Conservation (phyloP, 768 basidiomycete genomes). For the Clitopilus hobsonii region DNA sequence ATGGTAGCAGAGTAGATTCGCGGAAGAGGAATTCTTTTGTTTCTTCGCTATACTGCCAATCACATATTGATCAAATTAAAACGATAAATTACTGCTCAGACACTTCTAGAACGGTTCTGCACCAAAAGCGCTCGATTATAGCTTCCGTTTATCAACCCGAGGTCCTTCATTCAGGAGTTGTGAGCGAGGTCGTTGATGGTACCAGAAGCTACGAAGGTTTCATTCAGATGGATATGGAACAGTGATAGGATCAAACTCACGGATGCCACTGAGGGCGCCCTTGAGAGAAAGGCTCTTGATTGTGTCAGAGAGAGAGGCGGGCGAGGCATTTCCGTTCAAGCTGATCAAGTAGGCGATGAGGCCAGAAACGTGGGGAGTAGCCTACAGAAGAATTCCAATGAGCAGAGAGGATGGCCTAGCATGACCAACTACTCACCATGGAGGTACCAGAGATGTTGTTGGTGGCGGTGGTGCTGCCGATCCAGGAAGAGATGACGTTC, state of each 20-base stretch:
- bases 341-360: conserved; percentile 32
- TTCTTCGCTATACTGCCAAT: background rate
- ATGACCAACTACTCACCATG: conserved; percentile 15
- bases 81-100: background rate
- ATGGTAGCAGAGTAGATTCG: too few species aligned
- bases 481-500: conserved; percentile 13
- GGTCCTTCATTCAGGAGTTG: conserved; percentile 8
- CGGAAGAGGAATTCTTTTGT: background rate
- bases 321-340: conserved; percentile 23
- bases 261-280: conserved; percentile 23
- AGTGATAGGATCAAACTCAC: conserved; percentile 14
- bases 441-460: conserved; percentile 21
- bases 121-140: background rate
- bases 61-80: background rate
- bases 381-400: conserved; percentile 11
- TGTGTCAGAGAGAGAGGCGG: conserved; percentile 21
- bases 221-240: background rate
- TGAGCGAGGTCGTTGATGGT: conserved; percentile 24
- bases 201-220: conserved; percentile 13
- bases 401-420: background rate
- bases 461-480: conserved; percentile 21
- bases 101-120: background rate
- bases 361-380: conserved; percentile 36
- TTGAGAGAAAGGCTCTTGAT: conserved; percentile 23
- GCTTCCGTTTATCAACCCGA: background rate